Base-by-base conservation (phyloP, 345 rosid genomes). In the Nephelium lappaceum region DNA sequence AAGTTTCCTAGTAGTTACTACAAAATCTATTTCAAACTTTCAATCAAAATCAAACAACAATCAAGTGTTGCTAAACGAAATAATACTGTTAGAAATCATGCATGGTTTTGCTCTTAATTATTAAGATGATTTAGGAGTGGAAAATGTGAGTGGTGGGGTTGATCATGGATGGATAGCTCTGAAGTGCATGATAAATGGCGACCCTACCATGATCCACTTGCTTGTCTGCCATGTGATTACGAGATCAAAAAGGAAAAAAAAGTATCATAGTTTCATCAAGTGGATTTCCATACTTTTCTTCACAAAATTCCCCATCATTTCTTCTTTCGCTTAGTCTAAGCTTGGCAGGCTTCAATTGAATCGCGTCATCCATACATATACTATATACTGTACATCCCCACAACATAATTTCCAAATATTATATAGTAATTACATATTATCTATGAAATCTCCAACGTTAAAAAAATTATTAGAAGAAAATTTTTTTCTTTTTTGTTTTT, bases 181-280 rank as follows among this genome's bases (percentile, higher is more conserved):
- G 19, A n/a, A 58, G 25, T 58, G 63, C 12, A 61, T 62, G 42
- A 51, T 15, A 42, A 27, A 62, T 45, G 24, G 47, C 23, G 69
- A 23, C 69, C 77, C 77, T 6, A 25, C 60, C 60, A 31, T 63
- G 21, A 8, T 14, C 25, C 24, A 23, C 77, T 74, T 63, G 41
- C 60, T 10, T 63, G 69, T 4, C 74, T 16, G 42, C 77, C 77
- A 74, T 74, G 69, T 74, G 77, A 63, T 74, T 15, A 1, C 7
- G 55, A 36, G 65, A 43, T 74, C 69, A 25, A 24, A 74, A 74
- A 55, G 31, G 11, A 63, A 25, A 61, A 25, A 60, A 11, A 8
- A 23, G 10, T 1, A 12, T 15, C 21, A 42, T 14, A 23, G 47
- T 4, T 39, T n/a, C 51, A 42, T 61, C 21, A 25, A 14, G 8